These are phyloP conservation scores for Blastobotrys niveus DNA, from an alignment of 1,139 yeast species.

Conservation along the genomic window DNA sequence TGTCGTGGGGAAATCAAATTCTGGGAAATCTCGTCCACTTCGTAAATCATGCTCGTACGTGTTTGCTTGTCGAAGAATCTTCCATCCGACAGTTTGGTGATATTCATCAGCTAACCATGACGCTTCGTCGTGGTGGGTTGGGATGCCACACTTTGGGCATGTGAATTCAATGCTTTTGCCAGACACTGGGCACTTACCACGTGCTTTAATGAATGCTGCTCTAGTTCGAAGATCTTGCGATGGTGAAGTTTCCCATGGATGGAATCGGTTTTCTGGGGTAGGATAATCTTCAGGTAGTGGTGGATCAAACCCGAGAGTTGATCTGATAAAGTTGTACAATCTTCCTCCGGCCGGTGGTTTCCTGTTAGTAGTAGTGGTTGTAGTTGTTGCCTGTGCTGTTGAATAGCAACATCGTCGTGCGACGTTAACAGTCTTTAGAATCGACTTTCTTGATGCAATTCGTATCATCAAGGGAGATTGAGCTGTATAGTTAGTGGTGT, in stretches of 20 bases:
- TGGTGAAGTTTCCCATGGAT: slow-evolving; percentile 90
- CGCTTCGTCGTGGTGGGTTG: slow-evolving; percentile 85
- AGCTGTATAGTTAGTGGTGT: not conserved
- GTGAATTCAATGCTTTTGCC: slow-evolving; percentile 72
- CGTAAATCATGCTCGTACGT: slow-evolving; percentile 91
- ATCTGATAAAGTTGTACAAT: slow-evolving; percentile 41
- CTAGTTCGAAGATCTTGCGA: slow-evolving; percentile 80
- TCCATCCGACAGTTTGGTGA: slow-evolving; percentile 66
- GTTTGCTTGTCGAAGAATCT: slow-evolving; percentile 76
- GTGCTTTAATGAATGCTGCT: slow-evolving; percentile 83
- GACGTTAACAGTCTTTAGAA: too few species aligned
- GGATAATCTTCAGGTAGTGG: slow-evolving; percentile 60
- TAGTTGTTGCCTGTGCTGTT: not conserved
- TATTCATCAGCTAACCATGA: slow-evolving; percentile 81
- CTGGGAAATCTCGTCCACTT: slow-evolving; percentile 90
- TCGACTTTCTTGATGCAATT: too few species aligned
- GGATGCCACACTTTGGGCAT: slow-evolving; percentile 92
- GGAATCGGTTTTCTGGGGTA: slow-evolving; percentile 61
- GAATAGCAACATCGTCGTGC: too few species aligned
- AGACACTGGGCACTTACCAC: slow-evolving; percentile 90
- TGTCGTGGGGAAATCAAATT: slow-evolving; percentile 82
- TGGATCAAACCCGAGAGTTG: slow-evolving; percentile 57
- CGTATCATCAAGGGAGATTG: too few species aligned
- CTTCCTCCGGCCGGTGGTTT: slow-evolving; percentile 12
- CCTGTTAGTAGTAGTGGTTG: not conserved